Base-by-base conservation (phyloP, 1,139 yeast species). In the Yamadazyma atlantica region DNA sequence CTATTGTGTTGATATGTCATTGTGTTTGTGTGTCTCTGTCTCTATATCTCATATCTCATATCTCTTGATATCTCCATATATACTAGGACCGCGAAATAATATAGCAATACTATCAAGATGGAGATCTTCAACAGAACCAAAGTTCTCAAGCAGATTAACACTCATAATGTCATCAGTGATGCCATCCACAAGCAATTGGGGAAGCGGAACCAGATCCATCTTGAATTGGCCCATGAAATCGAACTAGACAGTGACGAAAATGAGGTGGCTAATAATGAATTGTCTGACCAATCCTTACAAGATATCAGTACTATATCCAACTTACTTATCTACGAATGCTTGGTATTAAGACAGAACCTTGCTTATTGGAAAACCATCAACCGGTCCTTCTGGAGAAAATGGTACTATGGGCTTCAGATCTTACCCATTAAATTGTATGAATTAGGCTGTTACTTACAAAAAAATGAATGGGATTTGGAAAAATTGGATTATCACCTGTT, bases 331-430 rank as follows among this genome's bases (percentile, higher is more conserved):
- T 63, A 58, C 46, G 61, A 64, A 40, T 64, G 74, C 1, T 51
- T 69, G 29, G 42, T 55, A 11, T 55, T 63, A 35, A 66, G 68
- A 43, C 58, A 57, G 34, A 64, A 69, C 40, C 50, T 61, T 43
- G 54, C 55, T 5, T 70, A 69, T 44, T 70, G 75, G 75, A 55
- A 55, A 18, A 52, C 51, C 4, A 39, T 69, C 31, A 46, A 53
- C 29, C 46, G 49, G 26, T 65, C 71, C 12, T 37, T 49, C 5
- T 32, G 51, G 19, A 50, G 51, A 29, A 68, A 66, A 43, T 28
- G 56, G 26, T 41, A 64, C 10, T 70, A 65, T 45, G 60, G 62
- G 18, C 44, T 68, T 3, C 75, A 69, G 44, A 58, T 61, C 3
- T 42, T 57, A 8, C 76, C 76, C 1, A 21, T 46, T 5, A 56